Percentiles rank a stretch among this genome's conserved stretches.
Evolutionary conservation across 495 filamentous ascomycete species (phyloP).

Genomic region (Aspergillus campestris): DNA sequence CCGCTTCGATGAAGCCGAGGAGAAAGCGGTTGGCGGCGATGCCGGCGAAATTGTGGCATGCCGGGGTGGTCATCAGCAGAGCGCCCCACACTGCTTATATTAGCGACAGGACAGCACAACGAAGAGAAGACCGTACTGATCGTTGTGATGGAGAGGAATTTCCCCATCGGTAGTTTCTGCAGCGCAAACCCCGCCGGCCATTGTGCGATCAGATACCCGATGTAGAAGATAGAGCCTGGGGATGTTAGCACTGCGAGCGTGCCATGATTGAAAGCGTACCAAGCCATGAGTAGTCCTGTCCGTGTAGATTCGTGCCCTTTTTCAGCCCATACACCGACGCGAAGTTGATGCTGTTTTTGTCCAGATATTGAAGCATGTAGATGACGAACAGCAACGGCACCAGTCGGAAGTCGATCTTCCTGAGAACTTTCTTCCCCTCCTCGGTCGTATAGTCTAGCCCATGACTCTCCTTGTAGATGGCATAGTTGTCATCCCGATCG

Average conservation of each 20-base stretch:
- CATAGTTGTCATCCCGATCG: constrained; percentile 16
- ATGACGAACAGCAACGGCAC: constrained; percentile 49
- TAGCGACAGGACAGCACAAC: neutral
- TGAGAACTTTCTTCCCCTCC: constrained; percentile 42
- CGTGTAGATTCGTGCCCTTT: constrained; percentile 39
- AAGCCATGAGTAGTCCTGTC: constrained; percentile 53
- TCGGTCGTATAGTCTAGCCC: constrained; percentile 29
- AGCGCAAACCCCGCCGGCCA: constrained; percentile 44
- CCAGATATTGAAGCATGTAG: constrained; percentile 47
- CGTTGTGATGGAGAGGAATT: constrained; percentile 36
- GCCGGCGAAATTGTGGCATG: constrained; percentile 34
- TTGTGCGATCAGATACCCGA: constrained; percentile 45
- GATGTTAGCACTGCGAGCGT: neutral
- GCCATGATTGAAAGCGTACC: constrained; percentile 6
- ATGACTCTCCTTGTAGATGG: constrained; percentile 12
- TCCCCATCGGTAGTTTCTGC: constrained; percentile 46
- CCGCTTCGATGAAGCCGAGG: constrained; percentile 46
- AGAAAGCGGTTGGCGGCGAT: constrained; percentile 41
- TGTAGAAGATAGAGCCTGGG: constrained; percentile 46
- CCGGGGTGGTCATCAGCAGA: constrained; percentile 32
- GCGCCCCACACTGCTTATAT: constrained; percentile 27
- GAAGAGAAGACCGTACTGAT: constrained; percentile 15
- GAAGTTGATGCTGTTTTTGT: constrained; percentile 54
- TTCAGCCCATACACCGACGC: constrained; percentile 51
- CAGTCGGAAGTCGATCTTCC: constrained; percentile 47